Evolutionary conservation across 768 basidiomycete species (phyloP), one percentile per base, ranked within the genome.

Genomic region (Steccherinum ochraceum): DNA sequence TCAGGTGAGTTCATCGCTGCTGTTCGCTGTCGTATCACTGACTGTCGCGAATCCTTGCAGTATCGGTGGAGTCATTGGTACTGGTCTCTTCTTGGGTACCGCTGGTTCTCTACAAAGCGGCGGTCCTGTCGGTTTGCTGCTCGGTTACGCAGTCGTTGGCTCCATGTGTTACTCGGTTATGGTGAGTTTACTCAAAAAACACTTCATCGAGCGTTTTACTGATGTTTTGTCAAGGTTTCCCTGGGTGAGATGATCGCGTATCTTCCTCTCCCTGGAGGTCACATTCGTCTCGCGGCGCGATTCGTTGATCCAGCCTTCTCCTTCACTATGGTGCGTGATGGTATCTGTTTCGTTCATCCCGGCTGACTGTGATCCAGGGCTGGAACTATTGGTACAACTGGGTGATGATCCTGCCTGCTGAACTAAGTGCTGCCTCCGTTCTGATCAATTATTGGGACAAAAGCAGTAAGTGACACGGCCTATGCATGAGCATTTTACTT

Each of bases 41-140:
- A 43, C 41, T 10, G 21, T 19, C 41, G n/a, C 41, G 41, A 35
- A 3, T 21, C 12, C 23, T 12, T 5, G 16, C 30, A 63, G 62
- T 52, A 61, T 63, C 16, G 62, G 60, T 44, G 62, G 62, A 54
- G 66, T 66, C 56, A 76, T 77, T 49, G 78, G 79, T 16, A 79
- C 78, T 1, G 79, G 81, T 46, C 67, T 82, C 3, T 81, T 83
- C 62, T 63, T 83, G 12, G 76, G 78, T 4, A 73, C 76, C 2
- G 81, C 77, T 1, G 67, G 62, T 35, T 69, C 73, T 12, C 64
- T 77, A 39, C 49, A 42, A 48, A 60, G 66, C 12, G 77, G 74
- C 47, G 76, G 77, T 42, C 76, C 76, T 2, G 12, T 78, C 1
- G 76, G 76, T n/a, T 56, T 77, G 35, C 61, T 77, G 11, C 60